Conservation (phyloP, 2,329 filamentous ascomycete species). For the Ascosphaera acerosa region DNA sequence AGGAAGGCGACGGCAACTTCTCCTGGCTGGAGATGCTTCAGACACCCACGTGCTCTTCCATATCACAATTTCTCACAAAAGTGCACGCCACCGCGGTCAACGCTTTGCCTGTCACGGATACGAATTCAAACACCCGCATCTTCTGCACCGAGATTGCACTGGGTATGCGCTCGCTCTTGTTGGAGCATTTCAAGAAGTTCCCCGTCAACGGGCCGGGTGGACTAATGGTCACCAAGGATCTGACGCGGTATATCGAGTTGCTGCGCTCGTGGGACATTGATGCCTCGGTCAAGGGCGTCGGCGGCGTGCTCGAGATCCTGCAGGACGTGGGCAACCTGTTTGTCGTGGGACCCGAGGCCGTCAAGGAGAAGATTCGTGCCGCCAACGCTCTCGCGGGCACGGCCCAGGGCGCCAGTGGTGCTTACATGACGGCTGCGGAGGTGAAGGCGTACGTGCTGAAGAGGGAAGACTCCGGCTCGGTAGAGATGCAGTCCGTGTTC, state of each 20-base stretch:
- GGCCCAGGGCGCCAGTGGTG: conserved; percentile 32
- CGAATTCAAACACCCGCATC: conserved; percentile 47
- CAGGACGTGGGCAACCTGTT: conserved; percentile 89
- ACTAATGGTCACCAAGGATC: conserved; percentile 87
- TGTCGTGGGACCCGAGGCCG: conserved; percentile 63
- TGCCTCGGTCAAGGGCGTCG: conserved; percentile 27
- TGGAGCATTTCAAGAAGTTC: conserved; percentile 90
- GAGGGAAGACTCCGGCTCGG: conserved; percentile 58
- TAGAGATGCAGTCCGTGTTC: conserved; percentile 54
- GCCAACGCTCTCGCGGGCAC: conserved; percentile 23
- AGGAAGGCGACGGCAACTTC: conserved; percentile 31
- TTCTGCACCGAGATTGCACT: conserved; percentile 68
- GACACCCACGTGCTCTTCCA: conserved; percentile 58
- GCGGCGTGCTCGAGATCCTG: conserved; percentile 51
- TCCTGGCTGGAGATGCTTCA: conserved; percentile 47
- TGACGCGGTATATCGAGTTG: conserved; percentile 73
- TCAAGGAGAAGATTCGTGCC: conserved; percentile 40
- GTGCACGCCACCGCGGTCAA: conserved; percentile 36
- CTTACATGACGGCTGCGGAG: conserved; percentile 15
- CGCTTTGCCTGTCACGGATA: conserved; percentile 38
- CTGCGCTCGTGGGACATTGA: conserved; percentile 58
- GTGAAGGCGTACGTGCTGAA: conserved; percentile 65
- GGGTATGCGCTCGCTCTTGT: conserved; percentile 48
- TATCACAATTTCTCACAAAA: conserved; percentile 54
- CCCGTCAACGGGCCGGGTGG: conserved; percentile 79